Evolutionary conservation across 108 stramenopile genomes (phyloP).

Genomic region (Epithemia pelagica): DNA sequence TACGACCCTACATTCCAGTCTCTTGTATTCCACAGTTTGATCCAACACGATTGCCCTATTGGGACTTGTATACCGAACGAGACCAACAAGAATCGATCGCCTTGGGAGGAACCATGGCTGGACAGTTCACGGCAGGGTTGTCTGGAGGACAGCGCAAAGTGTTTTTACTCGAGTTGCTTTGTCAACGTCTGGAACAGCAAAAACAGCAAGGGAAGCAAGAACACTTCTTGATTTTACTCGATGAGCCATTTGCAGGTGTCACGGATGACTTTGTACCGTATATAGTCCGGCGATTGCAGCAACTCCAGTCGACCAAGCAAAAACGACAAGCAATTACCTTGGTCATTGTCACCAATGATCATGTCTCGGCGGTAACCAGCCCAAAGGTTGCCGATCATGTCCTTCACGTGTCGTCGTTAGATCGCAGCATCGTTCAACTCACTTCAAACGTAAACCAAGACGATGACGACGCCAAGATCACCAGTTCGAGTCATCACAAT

Average conservation of each 20-base stretch:
- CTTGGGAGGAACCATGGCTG: slow-evolving; percentile 60
- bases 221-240: slow-evolving; percentile 45
- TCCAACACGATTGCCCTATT: slow-evolving; percentile 49
- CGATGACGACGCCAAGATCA: too few species aligned
- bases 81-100: slow-evolving; percentile 30
- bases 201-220: slow-evolving; percentile 28
- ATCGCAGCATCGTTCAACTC: slow-evolving; percentile 41
- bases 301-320: slow-evolving; percentile 44
- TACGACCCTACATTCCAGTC: slow-evolving; percentile 53
- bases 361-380: slow-evolving; percentile 41
- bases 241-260: slow-evolving; percentile 67
- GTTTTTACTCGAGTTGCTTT: slow-evolving; percentile 52
- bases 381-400: slow-evolving; percentile 52
- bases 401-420: slow-evolving; percentile 52
- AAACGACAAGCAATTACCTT: too few species aligned
- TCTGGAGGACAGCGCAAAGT: slow-evolving; percentile 59
- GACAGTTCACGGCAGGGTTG: slow-evolving; percentile 54
- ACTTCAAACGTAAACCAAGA: slow-evolving; percentile 35
- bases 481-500: too few species aligned
- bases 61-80: slow-evolving; percentile 53
- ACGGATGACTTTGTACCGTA: slow-evolving; percentile 72
- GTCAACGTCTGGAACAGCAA: slow-evolving; percentile 39
- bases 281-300: slow-evolving; percentile 36
- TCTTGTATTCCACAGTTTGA: slow-evolving; percentile 52
- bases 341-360: slow-evolving; percentile 68